phyloP scores from a whole-genome alignment of 495 filamentous ascomycete species.

The Clavariopsis aquatica region DNA sequence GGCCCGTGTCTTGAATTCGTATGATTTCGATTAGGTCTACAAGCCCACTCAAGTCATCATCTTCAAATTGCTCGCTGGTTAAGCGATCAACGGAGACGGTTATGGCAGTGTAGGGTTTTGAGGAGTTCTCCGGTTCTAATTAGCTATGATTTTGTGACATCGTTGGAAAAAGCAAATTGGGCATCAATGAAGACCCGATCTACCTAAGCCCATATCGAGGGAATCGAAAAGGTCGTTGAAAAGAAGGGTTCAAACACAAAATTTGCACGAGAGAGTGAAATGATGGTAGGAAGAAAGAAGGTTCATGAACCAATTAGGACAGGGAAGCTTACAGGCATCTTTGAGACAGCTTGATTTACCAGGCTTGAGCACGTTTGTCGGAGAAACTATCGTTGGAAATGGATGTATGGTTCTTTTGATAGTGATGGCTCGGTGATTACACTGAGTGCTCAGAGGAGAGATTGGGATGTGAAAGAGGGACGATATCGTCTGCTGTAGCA shows the following conservation, averaged over 20 bases:
- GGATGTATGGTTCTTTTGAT: not conserved
- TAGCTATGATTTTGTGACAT: slow-evolving; percentile 22
- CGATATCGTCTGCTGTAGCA: not conserved
- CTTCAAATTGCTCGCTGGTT: slow-evolving; percentile 84
- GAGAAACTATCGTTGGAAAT: not conserved
- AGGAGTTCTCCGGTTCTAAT: slow-evolving; percentile 51
- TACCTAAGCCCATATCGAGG: too few species aligned
- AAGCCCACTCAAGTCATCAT: slow-evolving; percentile 88
- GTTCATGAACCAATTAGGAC: not conserved
- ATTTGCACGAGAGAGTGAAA: too few species aligned
- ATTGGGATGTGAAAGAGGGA: not conserved
- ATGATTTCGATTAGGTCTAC: slow-evolving; percentile 93
- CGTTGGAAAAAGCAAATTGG: slow-evolving; percentile 22
- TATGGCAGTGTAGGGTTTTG: slow-evolving; percentile 92
- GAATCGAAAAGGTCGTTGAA: too few species aligned
- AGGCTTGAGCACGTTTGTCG: not conserved
- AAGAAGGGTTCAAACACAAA: too few species aligned
- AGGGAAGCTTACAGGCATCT: slow-evolving; percentile 11
- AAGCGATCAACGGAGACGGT: slow-evolving; percentile 92
- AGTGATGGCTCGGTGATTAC: too few species aligned
- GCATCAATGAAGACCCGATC: slow-evolving; percentile 29
- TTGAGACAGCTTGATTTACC: not conserved
- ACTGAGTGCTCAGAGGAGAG: not conserved
- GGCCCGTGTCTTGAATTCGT: slow-evolving; percentile 82
- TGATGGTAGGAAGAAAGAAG: slow-evolving; percentile 33